Percentiles rank a stretch among this genome's conserved stretches.
phyloP scores from a whole-genome alignment of 2,329 filamentous ascomycete genomes.

The Aspergillus pseudoterreus region DNA sequence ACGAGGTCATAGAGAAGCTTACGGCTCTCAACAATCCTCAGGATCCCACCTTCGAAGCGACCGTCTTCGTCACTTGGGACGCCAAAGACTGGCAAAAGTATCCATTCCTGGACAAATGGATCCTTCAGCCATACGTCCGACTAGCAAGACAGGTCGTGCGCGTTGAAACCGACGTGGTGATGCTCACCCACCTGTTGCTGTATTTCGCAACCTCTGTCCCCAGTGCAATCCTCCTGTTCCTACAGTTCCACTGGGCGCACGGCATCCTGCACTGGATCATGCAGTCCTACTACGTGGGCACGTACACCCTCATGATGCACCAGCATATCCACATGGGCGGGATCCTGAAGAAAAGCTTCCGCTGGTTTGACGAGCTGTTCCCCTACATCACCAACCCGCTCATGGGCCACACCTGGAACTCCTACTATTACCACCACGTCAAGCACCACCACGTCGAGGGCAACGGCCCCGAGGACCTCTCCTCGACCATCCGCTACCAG shows the following conservation, averaged over 20 bases:
- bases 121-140: conserved; percentile 59
- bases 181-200: conserved; percentile 70
- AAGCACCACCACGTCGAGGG: conserved; percentile 82
- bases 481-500: conserved; percentile 72
- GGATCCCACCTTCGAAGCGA: conserved; percentile 51
- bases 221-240: conserved; percentile 63
- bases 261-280: conserved; percentile 63
- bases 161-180: conserved; percentile 68
- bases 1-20: conserved; percentile 40
- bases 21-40: conserved; percentile 49
- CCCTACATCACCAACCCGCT: conserved; percentile 72
- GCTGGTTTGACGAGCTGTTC: conserved; percentile 60
- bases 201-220: conserved; percentile 69
- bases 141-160: conserved; percentile 58
- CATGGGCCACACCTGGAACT: conserved; percentile 82
- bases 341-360: conserved; percentile 55
- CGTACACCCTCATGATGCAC: conserved; percentile 78
- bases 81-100: conserved; percentile 14
- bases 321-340: conserved; percentile 79
- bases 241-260: conserved; percentile 64
- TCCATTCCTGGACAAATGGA: conserved; percentile 41
- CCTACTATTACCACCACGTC: conserved; percentile 80
- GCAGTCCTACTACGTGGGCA: conserved; percentile 65
- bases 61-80: conserved; percentile 53
- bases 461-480: conserved; percentile 73